phyloP scores from a whole-genome alignment of 306 rosid species.

The Calophaca sinica region DNA sequence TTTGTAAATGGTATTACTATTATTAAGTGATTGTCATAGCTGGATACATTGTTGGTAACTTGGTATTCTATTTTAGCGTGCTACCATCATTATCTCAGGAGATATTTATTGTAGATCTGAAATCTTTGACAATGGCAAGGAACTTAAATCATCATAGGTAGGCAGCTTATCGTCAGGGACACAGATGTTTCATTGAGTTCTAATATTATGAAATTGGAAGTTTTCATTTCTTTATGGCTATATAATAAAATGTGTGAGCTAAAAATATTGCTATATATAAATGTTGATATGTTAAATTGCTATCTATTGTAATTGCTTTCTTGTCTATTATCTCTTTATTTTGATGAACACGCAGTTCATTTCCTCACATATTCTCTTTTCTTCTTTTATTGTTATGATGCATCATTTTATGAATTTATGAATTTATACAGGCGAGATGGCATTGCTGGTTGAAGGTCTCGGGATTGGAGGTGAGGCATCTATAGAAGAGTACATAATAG shows the following conservation, averaged over 20 bases:
- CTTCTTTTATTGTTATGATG: constrained; percentile 10
- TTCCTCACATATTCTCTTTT: constrained; percentile 2
- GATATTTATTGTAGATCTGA: not conserved
- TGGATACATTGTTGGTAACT: constrained; percentile 9
- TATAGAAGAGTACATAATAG: constrained; percentile 82
- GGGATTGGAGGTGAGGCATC: constrained; percentile 78
- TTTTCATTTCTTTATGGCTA: not conserved
- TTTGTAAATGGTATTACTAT: not conserved
- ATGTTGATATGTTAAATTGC: constrained; percentile 5
- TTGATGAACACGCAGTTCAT: constrained; percentile 4
- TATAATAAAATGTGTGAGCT: not conserved
- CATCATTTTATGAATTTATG: not conserved
- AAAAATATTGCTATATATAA: not conserved
- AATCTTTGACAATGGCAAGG: not conserved
- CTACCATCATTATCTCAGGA: not conserved
- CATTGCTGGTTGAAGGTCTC: constrained; percentile 90
- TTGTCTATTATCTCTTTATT: constrained; percentile 4
- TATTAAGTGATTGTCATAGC: not conserved
- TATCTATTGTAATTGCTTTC: constrained; percentile 10
- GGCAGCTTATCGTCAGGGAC: not conserved
- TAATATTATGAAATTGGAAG: not conserved
- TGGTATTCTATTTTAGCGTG: not conserved
- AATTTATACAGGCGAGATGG: constrained; percentile 57
- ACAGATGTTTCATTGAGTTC: not conserved
- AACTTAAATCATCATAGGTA: not conserved